Conservation (phyloP, 2,329 filamentous ascomycete species). For the Fusarium musae region DNA sequence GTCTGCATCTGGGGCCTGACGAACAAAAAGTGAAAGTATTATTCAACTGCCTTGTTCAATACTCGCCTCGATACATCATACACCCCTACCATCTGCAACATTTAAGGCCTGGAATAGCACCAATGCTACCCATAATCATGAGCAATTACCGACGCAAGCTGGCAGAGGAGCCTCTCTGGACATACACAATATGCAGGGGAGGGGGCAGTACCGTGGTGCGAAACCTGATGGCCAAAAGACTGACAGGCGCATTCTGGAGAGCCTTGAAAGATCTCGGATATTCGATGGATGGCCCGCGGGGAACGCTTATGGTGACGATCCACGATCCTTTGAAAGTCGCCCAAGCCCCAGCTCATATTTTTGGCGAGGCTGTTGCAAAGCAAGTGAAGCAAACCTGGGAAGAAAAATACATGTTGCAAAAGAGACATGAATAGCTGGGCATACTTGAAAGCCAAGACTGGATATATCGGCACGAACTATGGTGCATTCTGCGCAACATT, state of each 20-base stretch:
- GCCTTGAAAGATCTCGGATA: slow-evolving; percentile 45
- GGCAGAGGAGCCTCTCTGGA: slow-evolving; percentile 48
- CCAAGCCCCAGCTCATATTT: slow-evolving; percentile 33
- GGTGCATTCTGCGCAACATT: not conserved
- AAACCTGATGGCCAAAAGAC: slow-evolving; percentile 36
- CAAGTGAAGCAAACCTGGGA: slow-evolving; percentile 33
- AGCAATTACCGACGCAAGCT: slow-evolving; percentile 43
- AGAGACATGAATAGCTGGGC: not conserved
- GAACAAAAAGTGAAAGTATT: slow-evolving; percentile 13
- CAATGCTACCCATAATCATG: slow-evolving; percentile 43
- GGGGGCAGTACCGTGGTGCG: slow-evolving; percentile 42
- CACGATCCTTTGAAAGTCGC: slow-evolving; percentile 30
- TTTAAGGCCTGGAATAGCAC: slow-evolving; percentile 49
- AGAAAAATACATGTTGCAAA: slow-evolving; percentile 8
- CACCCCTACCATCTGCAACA: slow-evolving; percentile 48
- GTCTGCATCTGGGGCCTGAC: slow-evolving; percentile 20
- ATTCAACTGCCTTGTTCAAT: slow-evolving; percentile 43
- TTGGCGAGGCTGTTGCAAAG: slow-evolving; percentile 37
- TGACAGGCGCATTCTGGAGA: slow-evolving; percentile 44
- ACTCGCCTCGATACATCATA: slow-evolving; percentile 47
- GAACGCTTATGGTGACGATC: slow-evolving; percentile 35
- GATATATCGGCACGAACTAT: not conserved
- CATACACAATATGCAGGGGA: slow-evolving; percentile 37
- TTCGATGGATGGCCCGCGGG: slow-evolving; percentile 23
- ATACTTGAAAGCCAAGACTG: not conserved